A percentile compares a stretch with the other conserved stretches of the same genome.
These are phyloP conservation scores for Candida schatavii DNA, from an alignment of 805 yeast genomes.

Conservation along the genomic window DNA sequence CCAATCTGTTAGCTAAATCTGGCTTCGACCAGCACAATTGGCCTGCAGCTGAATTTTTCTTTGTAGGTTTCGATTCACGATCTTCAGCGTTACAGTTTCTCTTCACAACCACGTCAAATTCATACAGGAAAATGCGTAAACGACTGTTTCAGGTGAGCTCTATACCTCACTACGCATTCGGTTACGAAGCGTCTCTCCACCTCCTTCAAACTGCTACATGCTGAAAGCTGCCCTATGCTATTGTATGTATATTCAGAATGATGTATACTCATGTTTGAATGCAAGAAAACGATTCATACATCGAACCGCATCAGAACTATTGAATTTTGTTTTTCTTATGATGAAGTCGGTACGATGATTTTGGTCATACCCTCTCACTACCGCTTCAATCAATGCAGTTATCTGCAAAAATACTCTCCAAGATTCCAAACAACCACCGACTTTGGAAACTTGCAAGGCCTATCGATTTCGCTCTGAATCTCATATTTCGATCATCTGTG, in stretches of 20 bases:
- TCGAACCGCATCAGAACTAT: too few relatives aligned
- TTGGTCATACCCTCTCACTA: neutral
- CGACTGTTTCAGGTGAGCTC: too few relatives aligned
- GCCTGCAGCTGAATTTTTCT: neutral
- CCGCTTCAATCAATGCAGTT: constrained; percentile 47
- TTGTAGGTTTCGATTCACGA: too few relatives aligned
- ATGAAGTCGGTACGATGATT: neutral
- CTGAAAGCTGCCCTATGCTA: constrained; percentile 2
- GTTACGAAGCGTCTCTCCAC: too few relatives aligned
- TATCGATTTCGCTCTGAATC: constrained; percentile 59
- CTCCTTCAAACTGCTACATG: too few relatives aligned
- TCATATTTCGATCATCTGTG: constrained; percentile 74
- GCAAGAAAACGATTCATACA: neutral
- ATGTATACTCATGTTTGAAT: constrained; percentile 4
- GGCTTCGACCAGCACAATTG: too few relatives aligned
- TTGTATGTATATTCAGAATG: constrained; percentile 3
- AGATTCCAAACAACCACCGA: constrained; percentile 55
- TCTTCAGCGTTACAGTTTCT: neutral
- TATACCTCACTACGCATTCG: too few relatives aligned
- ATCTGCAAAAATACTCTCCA: constrained; percentile 46
- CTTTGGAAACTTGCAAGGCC: constrained; percentile 56
- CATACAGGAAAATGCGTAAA: neutral
- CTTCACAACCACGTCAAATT: neutral
- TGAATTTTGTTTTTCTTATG: neutral
- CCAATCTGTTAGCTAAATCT: neutral